Evolutionary conservation across 495 filamentous ascomycete species (phyloP).

Genomic region (Aspergillus baeticus): DNA sequence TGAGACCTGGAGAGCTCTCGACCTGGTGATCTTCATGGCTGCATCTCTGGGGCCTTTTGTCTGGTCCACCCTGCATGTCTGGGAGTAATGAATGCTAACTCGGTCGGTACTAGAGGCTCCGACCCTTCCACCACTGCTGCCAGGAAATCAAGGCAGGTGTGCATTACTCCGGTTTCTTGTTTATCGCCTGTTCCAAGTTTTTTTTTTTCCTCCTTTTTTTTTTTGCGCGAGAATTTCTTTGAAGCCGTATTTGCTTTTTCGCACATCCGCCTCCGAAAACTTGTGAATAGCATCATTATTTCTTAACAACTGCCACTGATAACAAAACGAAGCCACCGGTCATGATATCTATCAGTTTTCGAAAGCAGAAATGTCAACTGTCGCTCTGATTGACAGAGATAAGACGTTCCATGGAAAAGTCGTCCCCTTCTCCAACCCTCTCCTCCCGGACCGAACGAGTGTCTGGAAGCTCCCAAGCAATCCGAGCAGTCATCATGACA

Average conservation of each 20-base stretch:
- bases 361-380: background rate
- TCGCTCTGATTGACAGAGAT: slow-evolving; percentile 4
- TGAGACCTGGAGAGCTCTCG: background rate
- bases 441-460: slow-evolving; percentile 1
- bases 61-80: slow-evolving; percentile 20
- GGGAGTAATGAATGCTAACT: slow-evolving; percentile 15
- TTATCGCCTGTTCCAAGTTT: slow-evolving; percentile 12
- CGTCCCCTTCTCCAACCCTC: background rate
- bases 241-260: background rate
- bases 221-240: background rate
- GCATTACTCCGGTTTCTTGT: slow-evolving; percentile 15
- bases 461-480: slow-evolving; percentile 1
- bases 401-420: slow-evolving; percentile 4
- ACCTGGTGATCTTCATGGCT: slow-evolving; percentile 20
- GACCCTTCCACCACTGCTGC: slow-evolving; percentile 7
- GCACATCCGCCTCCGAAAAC: background rate
- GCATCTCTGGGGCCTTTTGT: slow-evolving; percentile 20
- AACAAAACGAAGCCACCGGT: background rate
- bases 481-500: slow-evolving; percentile 8
- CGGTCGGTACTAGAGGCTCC: slow-evolving; percentile 15
- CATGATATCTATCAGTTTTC: background rate
- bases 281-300: slow-evolving; percentile 9
- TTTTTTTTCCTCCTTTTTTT: slow-evolving; percentile 13
- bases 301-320: background rate
- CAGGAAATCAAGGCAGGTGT: slow-evolving; percentile 17